Conservation (phyloP, 176 grass and related monocot genomes). For the Oryza australiensis region DNA sequence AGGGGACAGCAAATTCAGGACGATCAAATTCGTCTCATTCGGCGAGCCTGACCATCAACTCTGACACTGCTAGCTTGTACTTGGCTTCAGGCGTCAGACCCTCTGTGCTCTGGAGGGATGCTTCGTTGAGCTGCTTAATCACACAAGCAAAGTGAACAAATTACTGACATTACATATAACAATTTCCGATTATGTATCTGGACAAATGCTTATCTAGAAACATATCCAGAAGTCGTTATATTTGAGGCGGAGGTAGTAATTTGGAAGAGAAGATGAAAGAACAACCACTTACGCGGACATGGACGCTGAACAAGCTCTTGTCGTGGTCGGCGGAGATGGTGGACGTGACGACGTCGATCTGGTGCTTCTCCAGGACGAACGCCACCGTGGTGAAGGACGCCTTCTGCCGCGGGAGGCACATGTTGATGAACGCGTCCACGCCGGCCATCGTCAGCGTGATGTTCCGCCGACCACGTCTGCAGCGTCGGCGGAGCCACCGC, state of each 20-base stretch:
- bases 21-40: not conserved
- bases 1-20: not conserved
- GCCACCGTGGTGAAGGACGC: not conserved
- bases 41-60: not conserved
- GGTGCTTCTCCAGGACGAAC: not conserved
- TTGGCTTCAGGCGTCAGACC: slow-evolving; percentile 23
- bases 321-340: not conserved
- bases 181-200: too few species aligned
- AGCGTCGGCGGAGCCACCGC: not conserved
- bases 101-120: not conserved
- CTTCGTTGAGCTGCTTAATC: not conserved
- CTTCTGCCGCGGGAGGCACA: not conserved
- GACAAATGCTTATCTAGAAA: too few species aligned
- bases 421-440: not conserved
- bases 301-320: not conserved
- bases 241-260: not conserved
- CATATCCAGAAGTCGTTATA: too few species aligned
- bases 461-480: not conserved
- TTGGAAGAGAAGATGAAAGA: not conserved
- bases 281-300: not conserved
- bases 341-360: not conserved
- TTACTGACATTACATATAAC: not conserved
- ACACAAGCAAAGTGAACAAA: not conserved
- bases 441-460: not conserved
- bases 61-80: slow-evolving; percentile 19